Base-by-base conservation (phyloP, 140 eudicot species). In the Oenanthe javanica region DNA sequence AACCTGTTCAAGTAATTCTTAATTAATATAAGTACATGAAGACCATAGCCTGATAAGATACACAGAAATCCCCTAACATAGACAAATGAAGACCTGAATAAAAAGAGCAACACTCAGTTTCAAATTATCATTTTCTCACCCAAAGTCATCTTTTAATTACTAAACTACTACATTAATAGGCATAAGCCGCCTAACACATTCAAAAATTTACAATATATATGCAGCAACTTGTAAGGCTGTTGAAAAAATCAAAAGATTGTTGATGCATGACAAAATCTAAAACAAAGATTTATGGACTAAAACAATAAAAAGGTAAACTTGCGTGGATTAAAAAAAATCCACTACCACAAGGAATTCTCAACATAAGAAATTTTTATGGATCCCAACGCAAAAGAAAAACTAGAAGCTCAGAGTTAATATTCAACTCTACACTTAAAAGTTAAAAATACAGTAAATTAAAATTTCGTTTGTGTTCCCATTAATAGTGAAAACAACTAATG, bases 1-100 rank as follows among this genome's bases (percentile, higher is more conserved):
- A 82, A 83, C 91, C 97, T 94, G 82, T n/a, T 77, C 25, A 70
- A 64, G 70, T 49, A 25, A 13, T 27, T 3, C 45, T 23, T 27
- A 23, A 8, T 66, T 27, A 66, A 27, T 14, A 27, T 23, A 75
- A 75, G 43, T 74, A n/a, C 25, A 27, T 16, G 3, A 67, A 69
- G 74, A 69, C 46, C 74, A 69, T 14, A 14, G 0, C 14, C 71
- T 63, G 6, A 23, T 10, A 63, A 25, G 16, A 63, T 23, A 61
- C 9, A 9, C 23, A 11, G 6, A 63, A 63, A 23, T 63, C 0
- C 71, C 71, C 38, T 19, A 21, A 23, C 71, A 63, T 25, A 23
- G 40, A 23, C 31, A 63, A 9, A 19, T 18, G 14, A 10, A 5
- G 46, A 36, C 46, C 21, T 2, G 19, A 19, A 69, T 36, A 15